Conservation (phyloP, 192 early-diverging fungal genomes). For the Backusella sp. region DNA sequence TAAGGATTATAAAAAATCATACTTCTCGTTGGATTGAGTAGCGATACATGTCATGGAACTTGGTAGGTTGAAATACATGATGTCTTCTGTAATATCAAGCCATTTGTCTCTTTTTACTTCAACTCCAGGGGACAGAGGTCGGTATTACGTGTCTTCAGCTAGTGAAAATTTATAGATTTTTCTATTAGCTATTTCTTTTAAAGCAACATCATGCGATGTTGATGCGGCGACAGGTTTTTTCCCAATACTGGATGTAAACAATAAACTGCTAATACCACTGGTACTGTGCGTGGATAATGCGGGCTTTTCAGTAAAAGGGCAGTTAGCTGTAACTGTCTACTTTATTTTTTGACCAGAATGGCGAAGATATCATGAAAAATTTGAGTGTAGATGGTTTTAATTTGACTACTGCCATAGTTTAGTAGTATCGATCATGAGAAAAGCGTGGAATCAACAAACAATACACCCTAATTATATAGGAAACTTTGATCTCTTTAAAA, state of each 20-base stretch:
- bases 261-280: background rate
- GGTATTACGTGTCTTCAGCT: conserved; percentile 27
- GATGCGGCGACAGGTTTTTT: background rate
- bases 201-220: background rate
- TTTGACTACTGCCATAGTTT: background rate
- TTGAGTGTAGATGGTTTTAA: conserved; percentile 4
- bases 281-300: background rate
- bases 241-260: background rate
- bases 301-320: background rate
- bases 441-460: background rate
- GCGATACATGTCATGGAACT: background rate
- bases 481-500: background rate
- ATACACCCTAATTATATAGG: background rate
- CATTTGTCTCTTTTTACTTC: conserved; percentile 19
- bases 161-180: conserved; percentile 35
- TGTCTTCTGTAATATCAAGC: conserved; percentile 12
- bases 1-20: conserved; percentile 24
- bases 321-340: background rate
- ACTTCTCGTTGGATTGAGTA: conserved; percentile 1
- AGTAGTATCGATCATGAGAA: background rate
- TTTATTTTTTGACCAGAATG: conserved; percentile 4
- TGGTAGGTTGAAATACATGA: conserved; percentile 9
- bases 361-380: conserved; percentile 2
- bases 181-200: background rate
- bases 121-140: conserved; percentile 23